Evolutionary conservation across 176 grass and related monocot species (phyloP).

Genomic region (Oryza longistaminata): DNA sequence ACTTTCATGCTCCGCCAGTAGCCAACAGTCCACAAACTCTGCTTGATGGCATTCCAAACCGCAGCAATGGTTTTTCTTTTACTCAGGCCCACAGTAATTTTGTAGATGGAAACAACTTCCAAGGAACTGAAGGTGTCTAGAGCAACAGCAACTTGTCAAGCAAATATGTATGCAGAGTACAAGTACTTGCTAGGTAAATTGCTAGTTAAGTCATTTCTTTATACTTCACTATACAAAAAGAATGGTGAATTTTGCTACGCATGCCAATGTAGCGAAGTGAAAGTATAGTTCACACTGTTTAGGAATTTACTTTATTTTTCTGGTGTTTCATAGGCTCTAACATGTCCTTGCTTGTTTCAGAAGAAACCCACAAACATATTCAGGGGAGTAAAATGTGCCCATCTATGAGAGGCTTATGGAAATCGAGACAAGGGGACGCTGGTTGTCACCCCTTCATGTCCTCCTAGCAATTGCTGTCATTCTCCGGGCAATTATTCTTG

Average conservation of each 20-base stretch:
- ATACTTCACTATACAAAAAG: slow-evolving; percentile 14
- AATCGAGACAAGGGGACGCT: slow-evolving; percentile 49
- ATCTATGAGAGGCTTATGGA: slow-evolving; percentile 43
- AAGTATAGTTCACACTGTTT: slow-evolving; percentile 11
- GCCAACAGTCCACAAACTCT: slow-evolving; percentile 38
- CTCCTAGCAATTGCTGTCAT: slow-evolving; percentile 38
- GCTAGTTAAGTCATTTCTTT: neutral
- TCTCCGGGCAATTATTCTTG: slow-evolving; percentile 27
- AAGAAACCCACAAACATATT: slow-evolving; percentile 42
- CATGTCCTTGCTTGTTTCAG: slow-evolving; percentile 43
- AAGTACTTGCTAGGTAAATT: slow-evolving; percentile 56
- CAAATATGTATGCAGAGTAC: slow-evolving; percentile 30
- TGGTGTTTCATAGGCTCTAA: slow-evolving; percentile 30
- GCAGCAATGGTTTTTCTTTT: slow-evolving; percentile 37
- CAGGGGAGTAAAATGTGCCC: slow-evolving; percentile 43
- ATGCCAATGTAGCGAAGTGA: slow-evolving; percentile 22
- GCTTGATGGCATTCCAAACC: slow-evolving; percentile 38
- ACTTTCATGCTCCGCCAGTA: slow-evolving; percentile 20
- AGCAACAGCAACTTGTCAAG: slow-evolving; percentile 41
- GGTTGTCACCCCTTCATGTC: slow-evolving; percentile 29
- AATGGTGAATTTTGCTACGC: neutral
- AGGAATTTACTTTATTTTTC: slow-evolving; percentile 16
- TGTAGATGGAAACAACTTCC: slow-evolving; percentile 51
- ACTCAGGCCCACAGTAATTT: slow-evolving; percentile 47
- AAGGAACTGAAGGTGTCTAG: slow-evolving; percentile 53